Evolutionary conservation across 1,284 basidiomycete genomes (phyloP), one percentile per base, ranked within the genome.

Genomic region (Tilletia walkeri): DNA sequence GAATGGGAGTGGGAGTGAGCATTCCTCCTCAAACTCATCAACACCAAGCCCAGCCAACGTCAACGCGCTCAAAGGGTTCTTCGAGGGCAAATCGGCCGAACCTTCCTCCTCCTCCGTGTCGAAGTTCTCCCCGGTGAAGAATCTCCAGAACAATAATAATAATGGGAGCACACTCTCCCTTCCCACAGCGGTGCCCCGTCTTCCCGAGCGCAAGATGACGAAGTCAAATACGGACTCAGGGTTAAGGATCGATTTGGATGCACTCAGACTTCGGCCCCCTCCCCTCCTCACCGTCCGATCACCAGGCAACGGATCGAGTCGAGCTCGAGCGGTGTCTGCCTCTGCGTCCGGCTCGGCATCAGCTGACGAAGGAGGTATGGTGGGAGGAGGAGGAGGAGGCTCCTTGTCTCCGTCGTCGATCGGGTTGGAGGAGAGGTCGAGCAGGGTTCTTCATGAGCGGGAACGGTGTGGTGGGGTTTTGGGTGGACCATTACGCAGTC

Each of bases 141-240:
- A 30, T 30, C 24, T 30, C 24, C 24, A 30, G 24, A 30, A 30
- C 24, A 30, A 30, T 30, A 30, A 30, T 30, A 30, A 30, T 30
- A 30, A 30, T 30, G 24, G 24, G 24, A 56, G 24, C 24, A 34
- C 20, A 12, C 24, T 20, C 24, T 56, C 54, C 16, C 16, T 56
- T 4, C 24, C 54, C 34, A 30, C 54, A 24, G 54, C 12, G 20
- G 20, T 20, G 54, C 16, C 54, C 12, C 54, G 24, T 56, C 54
- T 56, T 20, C 54, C 54, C 34, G 54, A 56, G 20, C 20, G 54
- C 10, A 56, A 12, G 24, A 56, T 56, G 54, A 56, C 54, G 3
- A 56, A 56, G 54, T 56, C 54, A 30, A 20, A 56, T 24, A 56
- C 54, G 24, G 54, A 56, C 54, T 45, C 41, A 45, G 41, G 41